phyloP scores from a whole-genome alignment of 2,329 filamentous ascomycete species.

The Karstenula rhodostoma region DNA sequence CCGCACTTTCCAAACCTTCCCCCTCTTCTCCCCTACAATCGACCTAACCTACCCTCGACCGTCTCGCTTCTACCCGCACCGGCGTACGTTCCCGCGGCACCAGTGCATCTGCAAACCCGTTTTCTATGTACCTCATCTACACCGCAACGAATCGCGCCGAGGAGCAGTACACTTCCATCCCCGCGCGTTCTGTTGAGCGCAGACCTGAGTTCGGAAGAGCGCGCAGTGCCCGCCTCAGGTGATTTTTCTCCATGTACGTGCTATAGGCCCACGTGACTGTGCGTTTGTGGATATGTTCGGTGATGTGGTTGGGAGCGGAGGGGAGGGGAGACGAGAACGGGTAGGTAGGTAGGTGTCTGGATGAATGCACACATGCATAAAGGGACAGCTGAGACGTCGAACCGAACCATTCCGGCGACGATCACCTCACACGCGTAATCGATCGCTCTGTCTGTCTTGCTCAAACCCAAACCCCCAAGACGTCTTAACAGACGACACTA shows the following conservation, averaged over 20 bases:
- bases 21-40: neutral
- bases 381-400: neutral
- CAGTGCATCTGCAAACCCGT: neutral
- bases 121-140: neutral
- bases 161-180: neutral
- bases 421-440: no score
- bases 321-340: neutral
- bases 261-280: neutral
- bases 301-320: neutral
- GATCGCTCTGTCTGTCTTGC: no score
- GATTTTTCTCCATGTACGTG: neutral
- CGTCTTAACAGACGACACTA: no score
- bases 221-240: neutral
- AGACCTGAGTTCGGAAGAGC: constrained; percentile 2
- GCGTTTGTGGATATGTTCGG: neutral
- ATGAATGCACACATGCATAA: neutral
- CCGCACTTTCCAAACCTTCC: constrained; percentile 11
- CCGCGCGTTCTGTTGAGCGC: neutral
- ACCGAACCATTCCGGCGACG: no score
- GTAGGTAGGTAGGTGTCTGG: neutral
- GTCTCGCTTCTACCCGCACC: constrained; percentile 9
- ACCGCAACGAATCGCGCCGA: neutral
- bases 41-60: neutral
- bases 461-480: no score
- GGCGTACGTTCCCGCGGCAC: no score